Conservation (phyloP, 148 eudicot species). For the Camellia lanceoleosa region DNA sequence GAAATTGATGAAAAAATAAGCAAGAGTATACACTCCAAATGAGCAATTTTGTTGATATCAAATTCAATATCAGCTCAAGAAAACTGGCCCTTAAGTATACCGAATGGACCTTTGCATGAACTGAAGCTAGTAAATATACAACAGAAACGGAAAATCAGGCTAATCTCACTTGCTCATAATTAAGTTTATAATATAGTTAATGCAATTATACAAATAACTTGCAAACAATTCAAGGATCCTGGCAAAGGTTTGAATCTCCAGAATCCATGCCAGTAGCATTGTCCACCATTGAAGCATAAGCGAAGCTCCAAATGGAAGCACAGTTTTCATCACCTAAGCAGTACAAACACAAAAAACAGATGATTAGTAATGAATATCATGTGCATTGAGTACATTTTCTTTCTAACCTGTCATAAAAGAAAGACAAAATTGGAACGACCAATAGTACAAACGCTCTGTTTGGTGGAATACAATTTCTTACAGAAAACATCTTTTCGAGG, state of each 20-base stretch:
- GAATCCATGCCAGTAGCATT: constrained; percentile 24
- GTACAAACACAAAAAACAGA: constrained; percentile 11
- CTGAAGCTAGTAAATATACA: background rate
- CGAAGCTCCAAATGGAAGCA: constrained; percentile 75
- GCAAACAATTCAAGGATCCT: constrained; percentile 2
- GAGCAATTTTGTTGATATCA: too few relatives aligned
- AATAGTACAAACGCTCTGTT: too few relatives aligned
- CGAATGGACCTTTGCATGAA: background rate
- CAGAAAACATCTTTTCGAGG: too few relatives aligned
- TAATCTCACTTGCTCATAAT: background rate
- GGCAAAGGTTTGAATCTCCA: constrained; percentile 23
- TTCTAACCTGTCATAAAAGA: background rate
- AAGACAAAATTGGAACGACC: too few relatives aligned
- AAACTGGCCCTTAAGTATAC: too few relatives aligned
- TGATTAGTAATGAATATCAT: background rate
- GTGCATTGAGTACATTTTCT: background rate
- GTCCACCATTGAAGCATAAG: constrained; percentile 32
- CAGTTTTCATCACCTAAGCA: constrained; percentile 72
- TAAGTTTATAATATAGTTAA: background rate
- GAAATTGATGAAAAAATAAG: too few relatives aligned
- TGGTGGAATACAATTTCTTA: too few relatives aligned
- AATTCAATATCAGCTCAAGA: too few relatives aligned
- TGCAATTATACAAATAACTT: background rate
- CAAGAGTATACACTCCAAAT: too few relatives aligned
- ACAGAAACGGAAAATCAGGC: background rate